Evolutionary conservation across 2,329 filamentous ascomycete genomes (phyloP).

Genomic region (Neofusicoccum kwambonambiense): DNA sequence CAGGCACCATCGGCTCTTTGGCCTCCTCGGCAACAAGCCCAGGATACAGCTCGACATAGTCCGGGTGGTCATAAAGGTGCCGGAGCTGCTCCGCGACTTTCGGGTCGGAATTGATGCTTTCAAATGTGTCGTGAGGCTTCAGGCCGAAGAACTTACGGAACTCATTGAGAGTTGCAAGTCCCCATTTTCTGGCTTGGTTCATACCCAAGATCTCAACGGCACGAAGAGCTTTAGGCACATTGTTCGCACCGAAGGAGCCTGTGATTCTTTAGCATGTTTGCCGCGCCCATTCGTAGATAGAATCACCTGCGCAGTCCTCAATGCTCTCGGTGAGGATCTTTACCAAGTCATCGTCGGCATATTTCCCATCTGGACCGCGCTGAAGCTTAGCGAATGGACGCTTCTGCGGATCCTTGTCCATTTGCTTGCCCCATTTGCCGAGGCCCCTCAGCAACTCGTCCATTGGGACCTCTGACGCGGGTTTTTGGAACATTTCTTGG

Average conservation of each 20-base stretch:
- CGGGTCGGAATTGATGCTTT: constrained; percentile 78
- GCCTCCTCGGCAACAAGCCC: constrained; percentile 74
- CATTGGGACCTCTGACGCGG: constrained; percentile 54
- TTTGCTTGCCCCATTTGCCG: constrained; percentile 57
- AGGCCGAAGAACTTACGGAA: constrained; percentile 78
- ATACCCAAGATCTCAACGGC: constrained; percentile 78
- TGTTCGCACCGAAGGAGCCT: constrained; percentile 56
- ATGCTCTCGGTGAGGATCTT: constrained; percentile 64
- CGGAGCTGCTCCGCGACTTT: constrained; percentile 62
- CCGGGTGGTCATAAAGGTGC: constrained; percentile 67
- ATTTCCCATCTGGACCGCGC: constrained; percentile 64
- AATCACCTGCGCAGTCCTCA: constrained; percentile 53
- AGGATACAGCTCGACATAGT: constrained; percentile 73
- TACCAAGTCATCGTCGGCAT: constrained; percentile 73
- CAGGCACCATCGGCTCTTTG: constrained; percentile 65
- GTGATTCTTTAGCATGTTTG: background rate
- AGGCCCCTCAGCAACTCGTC: constrained; percentile 62
- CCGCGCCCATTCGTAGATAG: background rate
- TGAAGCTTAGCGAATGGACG: constrained; percentile 67
- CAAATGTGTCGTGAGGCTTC: constrained; percentile 73
- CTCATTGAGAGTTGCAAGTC: constrained; percentile 75
- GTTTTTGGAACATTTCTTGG: constrained; percentile 41
- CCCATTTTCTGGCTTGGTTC: constrained; percentile 72
- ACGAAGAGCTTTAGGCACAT: constrained; percentile 70
- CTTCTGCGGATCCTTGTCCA: constrained; percentile 64